Evolutionary conservation across 2,329 filamentous ascomycete species (phyloP), one percentile per base, ranked within the genome.

Genomic region (Hirsutella rhossiliensis): DNA sequence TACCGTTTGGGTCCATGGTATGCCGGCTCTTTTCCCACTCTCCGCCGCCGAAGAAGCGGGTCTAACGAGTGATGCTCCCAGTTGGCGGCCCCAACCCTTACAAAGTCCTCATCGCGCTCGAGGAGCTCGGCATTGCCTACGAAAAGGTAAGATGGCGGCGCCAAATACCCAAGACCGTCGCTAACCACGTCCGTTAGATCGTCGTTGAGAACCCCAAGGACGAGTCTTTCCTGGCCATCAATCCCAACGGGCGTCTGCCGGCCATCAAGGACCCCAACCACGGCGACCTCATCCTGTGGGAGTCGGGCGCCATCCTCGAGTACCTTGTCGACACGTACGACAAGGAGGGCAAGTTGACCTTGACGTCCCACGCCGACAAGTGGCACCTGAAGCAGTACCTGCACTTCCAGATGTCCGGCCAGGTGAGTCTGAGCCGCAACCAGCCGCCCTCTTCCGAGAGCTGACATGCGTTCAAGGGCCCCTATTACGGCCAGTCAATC

Each of bases 361-460:
- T 52, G 38, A 43, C 48, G n/a, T 47, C 46, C 5, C 44, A 43
- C 17, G 45, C 47, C n/a, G 60, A 63, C 27, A 57, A 57, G 43
- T 60, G 54, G 48, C 47, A 48, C 4, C 44, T 57, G 38, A 61
- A 60, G 49, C 61, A 65, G 51, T 64, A 56, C 46, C 52, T 64
- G 11, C 52, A 59, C 50, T 64, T 65, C 46, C 63, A 66, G 41
- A 58, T 58, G 49, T 64, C 60, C 15, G 63, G 63, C 13, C 63
- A 65, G 48, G 54, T 55, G 44, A 20, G 23, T 27, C 23, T 6
- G 23, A 7, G 23, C 23, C 23, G 18, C 34, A n/a, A 45, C 13
- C 11, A 9, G 17, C 38, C 11, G n/a, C n/a, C 34, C 38, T 32
- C 19, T 6, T 32, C 5, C 4, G 19, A 3, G 29, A 5, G 31